Base-by-base conservation (phyloP, 2,329 filamentous ascomycete species). In the Periconia macrospinosa region DNA sequence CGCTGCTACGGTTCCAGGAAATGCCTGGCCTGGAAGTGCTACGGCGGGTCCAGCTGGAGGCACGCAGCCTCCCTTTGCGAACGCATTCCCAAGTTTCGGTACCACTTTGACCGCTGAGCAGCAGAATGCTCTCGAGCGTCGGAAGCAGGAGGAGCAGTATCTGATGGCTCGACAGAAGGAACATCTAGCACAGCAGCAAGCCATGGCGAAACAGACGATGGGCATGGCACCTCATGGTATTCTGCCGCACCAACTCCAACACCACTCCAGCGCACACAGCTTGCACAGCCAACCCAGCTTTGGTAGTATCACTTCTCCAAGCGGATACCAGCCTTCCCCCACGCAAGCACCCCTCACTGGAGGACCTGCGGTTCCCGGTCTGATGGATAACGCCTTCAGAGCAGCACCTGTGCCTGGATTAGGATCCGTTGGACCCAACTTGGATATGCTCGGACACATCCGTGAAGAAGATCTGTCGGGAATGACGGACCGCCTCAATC, bases 101-200 rank as follows among this genome's bases (percentile, higher is more conserved):
- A 92, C 94, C 8, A 99, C 95, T 1, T 79, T 99, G 62, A 99
- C 95, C 9, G 94, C 94, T 0, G 93, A 97, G 68, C 94, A 99
- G 74, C 94, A 99, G 72, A 99, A 99, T 76, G 96, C 96, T 40
- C 80, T 99, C 1, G 94, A 99, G 77, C 86, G 94, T 50, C 84
- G 94, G 49, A 99, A 99, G 79, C 94, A 99, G 73, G 94, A 99
- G 75, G 95, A 99, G 69, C 94, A 99, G 72, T 96, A 94, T 71
- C 81, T 96, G 35, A 95, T 97, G 86, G 94, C 95, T 44, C 88
- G 94, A 41, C 94, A 99, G 74, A 91, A 96, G 62, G 94, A 99
- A 71, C 91, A 91, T 62, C 83, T 97, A 58, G 90, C 92, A 59
- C 92, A 96, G 68, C 92, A 96, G 67, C 82, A 84, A 7, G 86